Percentiles rank a stretch among this genome's conserved stretches.
Evolutionary conservation across 257 asterid genomes (phyloP).

Genomic region (Petrea volubilis): DNA sequence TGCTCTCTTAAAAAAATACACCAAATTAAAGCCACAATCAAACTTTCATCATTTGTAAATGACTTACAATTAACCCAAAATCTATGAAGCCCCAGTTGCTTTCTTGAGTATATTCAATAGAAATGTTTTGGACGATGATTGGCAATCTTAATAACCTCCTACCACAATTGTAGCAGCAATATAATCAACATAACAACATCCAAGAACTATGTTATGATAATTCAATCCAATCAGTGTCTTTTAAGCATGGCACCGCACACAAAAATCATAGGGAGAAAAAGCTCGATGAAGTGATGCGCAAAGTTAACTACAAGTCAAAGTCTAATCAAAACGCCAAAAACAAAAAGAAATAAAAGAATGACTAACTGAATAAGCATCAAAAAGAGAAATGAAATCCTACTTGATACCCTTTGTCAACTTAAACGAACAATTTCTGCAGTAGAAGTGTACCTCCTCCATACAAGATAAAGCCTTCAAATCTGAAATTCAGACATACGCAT

Average conservation of each 20-base stretch:
- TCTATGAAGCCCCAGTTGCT: background rate
- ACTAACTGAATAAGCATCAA: constrained; percentile 7
- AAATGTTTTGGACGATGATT: too few species aligned
- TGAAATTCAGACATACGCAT: constrained; percentile 29
- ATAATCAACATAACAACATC: background rate
- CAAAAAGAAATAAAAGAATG: background rate
- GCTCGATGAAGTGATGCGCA: background rate
- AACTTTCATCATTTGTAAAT: background rate
- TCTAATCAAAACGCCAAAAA: background rate
- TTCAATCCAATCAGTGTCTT: too few species aligned
- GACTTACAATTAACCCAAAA: background rate
- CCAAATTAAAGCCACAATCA: background rate
- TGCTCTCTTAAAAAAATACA: background rate
- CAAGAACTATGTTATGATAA: too few species aligned
- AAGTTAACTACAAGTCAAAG: background rate
- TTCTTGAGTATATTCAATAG: background rate
- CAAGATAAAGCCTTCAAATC: constrained; percentile 68
- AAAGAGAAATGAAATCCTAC: constrained; percentile 38
- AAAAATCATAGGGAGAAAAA: background rate
- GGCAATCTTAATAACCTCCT: too few species aligned
- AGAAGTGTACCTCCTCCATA: constrained; percentile 69
- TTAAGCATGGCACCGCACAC: background rate
- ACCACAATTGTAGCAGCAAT: background rate
- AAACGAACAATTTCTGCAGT: constrained; percentile 81
- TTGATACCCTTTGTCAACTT: constrained; percentile 72